Evolutionary conservation across 2,329 filamentous ascomycete species (phyloP).

Genomic region (Penicillium sp.): DNA sequence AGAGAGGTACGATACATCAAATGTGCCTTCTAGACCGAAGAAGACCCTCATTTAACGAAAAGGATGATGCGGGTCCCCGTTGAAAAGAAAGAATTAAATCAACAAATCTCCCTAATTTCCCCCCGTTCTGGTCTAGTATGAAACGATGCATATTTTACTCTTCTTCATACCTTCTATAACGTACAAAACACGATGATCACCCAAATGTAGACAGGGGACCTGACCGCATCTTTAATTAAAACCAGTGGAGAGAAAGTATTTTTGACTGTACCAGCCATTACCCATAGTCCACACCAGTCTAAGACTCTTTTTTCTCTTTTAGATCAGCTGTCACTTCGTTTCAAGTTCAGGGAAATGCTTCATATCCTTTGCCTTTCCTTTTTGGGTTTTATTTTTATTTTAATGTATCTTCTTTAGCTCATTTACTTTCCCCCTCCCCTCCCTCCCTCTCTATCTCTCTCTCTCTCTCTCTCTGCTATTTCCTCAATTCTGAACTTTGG

Average conservation of each 20-base stretch:
- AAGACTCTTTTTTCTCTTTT: conserved; percentile 4
- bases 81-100: too few species aligned
- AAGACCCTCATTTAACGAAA: conserved; percentile 23
- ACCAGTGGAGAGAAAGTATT: conserved; percentile 4
- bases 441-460: too few species aligned
- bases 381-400: background rate
- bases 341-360: conserved; percentile 6
- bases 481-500: too few species aligned
- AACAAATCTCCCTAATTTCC: too few species aligned
- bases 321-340: conserved; percentile 12
- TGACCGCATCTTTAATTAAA: conserved; percentile 25
- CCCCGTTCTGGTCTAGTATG: too few species aligned
- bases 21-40: conserved; percentile 15
- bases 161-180: too few species aligned
- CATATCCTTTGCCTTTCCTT: background rate
- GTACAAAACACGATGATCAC: too few species aligned
- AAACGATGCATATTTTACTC: too few species aligned
- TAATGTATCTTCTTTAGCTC: background rate
- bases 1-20: too few species aligned
- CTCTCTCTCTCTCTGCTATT: background rate
- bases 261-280: background rate
- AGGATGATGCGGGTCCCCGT: conserved; percentile 24
- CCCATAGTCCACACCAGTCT: conserved; percentile 5
- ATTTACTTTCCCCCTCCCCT: background rate
- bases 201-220: conserved; percentile 1